Percentiles rank a stretch among this genome's conserved stretches.
Conservation (phyloP, 768 basidiomycete genomes). For the Boletus reticulatus region DNA sequence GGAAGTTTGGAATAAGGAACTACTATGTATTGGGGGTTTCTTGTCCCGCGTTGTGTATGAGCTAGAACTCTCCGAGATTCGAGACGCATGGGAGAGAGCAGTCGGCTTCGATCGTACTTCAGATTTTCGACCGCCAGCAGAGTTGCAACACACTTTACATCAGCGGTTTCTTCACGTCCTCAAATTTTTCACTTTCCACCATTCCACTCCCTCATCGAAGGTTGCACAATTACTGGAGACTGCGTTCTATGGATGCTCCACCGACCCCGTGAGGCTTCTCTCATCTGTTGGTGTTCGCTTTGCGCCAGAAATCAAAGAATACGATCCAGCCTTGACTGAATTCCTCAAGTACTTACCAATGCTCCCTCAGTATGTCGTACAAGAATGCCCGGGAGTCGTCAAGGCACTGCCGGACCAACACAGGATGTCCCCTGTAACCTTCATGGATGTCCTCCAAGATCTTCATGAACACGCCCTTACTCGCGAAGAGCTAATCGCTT, state of each 20-base stretch:
- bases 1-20: conserved; percentile 84
- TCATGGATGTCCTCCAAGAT: conserved; percentile 76
- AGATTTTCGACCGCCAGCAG: background rate
- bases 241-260: too few species aligned
- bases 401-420: conserved; percentile 54
- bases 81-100: conserved; percentile 14
- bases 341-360: conserved; percentile 79
- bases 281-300: too few species aligned
- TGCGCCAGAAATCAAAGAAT: conserved; percentile 21
- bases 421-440: conserved; percentile 67
- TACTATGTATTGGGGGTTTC: conserved; percentile 46
- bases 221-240: too few species aligned
- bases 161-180: conserved; percentile 21
- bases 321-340: conserved; percentile 58
- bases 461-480: conserved; percentile 62
- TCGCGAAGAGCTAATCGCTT: conserved; percentile 69
- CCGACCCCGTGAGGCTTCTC: too few species aligned
- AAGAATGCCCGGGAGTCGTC: conserved; percentile 55
- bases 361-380: conserved; percentile 55
- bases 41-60: conserved; percentile 50
- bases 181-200: too few species aligned
- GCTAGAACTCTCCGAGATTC: conserved; percentile 62
- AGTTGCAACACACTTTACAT: background rate
- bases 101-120: conserved; percentile 16
- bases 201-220: too few species aligned